Evolutionary conservation across 1,139 yeast species (phyloP), one percentile per base, ranked within the genome.

Genomic region (Martiniozyma asiatica): DNA sequence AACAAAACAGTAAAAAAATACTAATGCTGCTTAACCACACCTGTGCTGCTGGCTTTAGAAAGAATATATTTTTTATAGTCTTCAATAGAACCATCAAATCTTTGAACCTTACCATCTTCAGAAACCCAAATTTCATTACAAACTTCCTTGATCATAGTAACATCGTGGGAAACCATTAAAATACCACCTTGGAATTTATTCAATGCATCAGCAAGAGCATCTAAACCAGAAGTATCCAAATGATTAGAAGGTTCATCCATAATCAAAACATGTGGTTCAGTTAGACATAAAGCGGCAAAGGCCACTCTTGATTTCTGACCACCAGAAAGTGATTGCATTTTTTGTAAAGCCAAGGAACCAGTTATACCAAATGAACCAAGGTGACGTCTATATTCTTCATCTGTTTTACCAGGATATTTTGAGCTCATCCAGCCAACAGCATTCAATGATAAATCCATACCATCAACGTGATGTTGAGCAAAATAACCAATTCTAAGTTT

Each of bases 291-390:
- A 14, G 95, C 89, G 9, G 98, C 97, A 60, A 89, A 89, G 0
- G 97, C 97, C 26, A 89, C 98, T 61, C 98, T 75, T 22, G 97
- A 85, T 55, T 89, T 92, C 53, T 89, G 98, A 63, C 98, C 98
- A 55, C 98, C 98, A 8, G 97, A 89, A 35, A 89, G 63, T 32
- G 80, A 63, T 48, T 74, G 74, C 79, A 89, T 84, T 56, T 81
- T 85, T 51, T 87, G 96, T 47, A 89, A 63, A 38, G 97, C 95
- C 31, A 89, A 63, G 3, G 95, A 65, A 37, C 98, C 98, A 3
- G 95, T 85, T 38, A 89, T 87, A 57, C 98, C 98, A 56, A 89
- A 89, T 1, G 96, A 79, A 35, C 98, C 98, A 46, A 89, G 65
- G 52, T 85, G 95, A 48, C 96, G 78, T 62, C 98, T 78, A 53